Evolutionary conservation across 2,329 filamentous ascomycete genomes (phyloP).

Genomic region (Cytospora piceicola): DNA sequence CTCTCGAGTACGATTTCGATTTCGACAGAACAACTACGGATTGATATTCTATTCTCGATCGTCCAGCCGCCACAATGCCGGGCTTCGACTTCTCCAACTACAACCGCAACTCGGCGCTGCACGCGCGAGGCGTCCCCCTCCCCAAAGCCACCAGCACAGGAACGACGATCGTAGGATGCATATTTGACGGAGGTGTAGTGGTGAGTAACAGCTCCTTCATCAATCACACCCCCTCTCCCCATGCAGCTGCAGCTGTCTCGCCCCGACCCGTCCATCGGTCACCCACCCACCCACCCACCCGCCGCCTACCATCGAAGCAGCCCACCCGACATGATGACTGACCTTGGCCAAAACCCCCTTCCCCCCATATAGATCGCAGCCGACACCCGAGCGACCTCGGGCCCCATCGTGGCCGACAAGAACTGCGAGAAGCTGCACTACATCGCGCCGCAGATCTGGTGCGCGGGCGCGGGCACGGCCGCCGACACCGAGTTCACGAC

Average conservation of each 20-base stretch:
- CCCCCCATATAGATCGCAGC: conserved; percentile 78
- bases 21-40: neutral
- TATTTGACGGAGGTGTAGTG: conserved; percentile 95
- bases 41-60: conserved; percentile 6
- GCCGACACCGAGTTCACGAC: conserved; percentile 99
- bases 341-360: neutral
- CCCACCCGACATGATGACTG: neutral
- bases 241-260: neutral
- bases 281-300: no score
- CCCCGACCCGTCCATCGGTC: neutral
- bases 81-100: conserved; percentile 99
- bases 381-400: conserved; percentile 95
- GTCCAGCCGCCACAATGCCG: conserved; percentile 68
- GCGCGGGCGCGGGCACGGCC: conserved; percentile 94
- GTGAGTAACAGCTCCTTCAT: conserved; percentile 53
- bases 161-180: conserved; percentile 97
- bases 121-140: conserved; percentile 89
- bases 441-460: conserved; percentile 99
- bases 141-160: conserved; percentile 98
- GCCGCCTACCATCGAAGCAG: no score
- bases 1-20: neutral
- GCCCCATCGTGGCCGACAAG: conserved; percentile 99
- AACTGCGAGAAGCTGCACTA: conserved; percentile 99
- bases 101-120: conserved; percentile 96
- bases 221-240: neutral